These are phyloP conservation scores for Bryoerythrophyllum caledonicum DNA, from an alignment of 225 moss, liverwort and hornwort genomes.

Conservation along the genomic window DNA sequence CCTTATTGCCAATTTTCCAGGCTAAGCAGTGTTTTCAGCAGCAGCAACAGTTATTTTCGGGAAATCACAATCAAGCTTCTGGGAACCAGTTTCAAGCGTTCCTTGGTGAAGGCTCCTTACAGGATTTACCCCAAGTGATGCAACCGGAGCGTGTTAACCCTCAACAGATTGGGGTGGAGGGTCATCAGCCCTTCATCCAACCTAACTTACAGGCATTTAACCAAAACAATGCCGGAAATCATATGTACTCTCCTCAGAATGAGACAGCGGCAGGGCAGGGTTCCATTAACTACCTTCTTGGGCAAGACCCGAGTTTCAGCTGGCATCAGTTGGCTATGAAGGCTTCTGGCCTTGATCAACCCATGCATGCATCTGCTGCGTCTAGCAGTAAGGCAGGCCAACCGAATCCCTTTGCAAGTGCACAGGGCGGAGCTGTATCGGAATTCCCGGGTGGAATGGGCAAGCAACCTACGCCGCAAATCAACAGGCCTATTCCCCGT, in stretches of 20 bases:
- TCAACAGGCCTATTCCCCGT: slow-evolving; percentile 65
- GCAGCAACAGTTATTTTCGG: slow-evolving; percentile 59
- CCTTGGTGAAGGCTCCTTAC: slow-evolving; percentile 66
- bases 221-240: slow-evolving; percentile 35
- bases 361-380: slow-evolving; percentile 50
- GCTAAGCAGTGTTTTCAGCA: slow-evolving; percentile 45
- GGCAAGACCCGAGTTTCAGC: slow-evolving; percentile 73
- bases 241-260: slow-evolving; percentile 50
- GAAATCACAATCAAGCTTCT: slow-evolving; percentile 45
- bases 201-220: slow-evolving; percentile 45
- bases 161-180: slow-evolving; percentile 52
- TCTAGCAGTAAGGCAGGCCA: slow-evolving; percentile 50
- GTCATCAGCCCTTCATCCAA: slow-evolving; percentile 52
- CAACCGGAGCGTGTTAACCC: slow-evolving; percentile 52
- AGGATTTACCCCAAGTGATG: slow-evolving; percentile 64
- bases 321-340: slow-evolving; percentile 84
- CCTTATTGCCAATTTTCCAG: slow-evolving; percentile 24
- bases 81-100: slow-evolving; percentile 78
- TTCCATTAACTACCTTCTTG: slow-evolving; percentile 75
- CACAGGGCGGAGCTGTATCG: slow-evolving; percentile 54
- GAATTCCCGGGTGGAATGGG: slow-evolving; percentile 48
- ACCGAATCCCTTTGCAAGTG: slow-evolving; percentile 46
- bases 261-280: slow-evolving; percentile 48
- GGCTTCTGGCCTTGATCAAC: slow-evolving; percentile 65
- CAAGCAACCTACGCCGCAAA: slow-evolving; percentile 51